Percentiles rank a stretch among this genome's conserved stretches.
phyloP scores from a whole-genome alignment of 202 grass and related monocot genomes.

The Dendrocalamus latiflorus region DNA sequence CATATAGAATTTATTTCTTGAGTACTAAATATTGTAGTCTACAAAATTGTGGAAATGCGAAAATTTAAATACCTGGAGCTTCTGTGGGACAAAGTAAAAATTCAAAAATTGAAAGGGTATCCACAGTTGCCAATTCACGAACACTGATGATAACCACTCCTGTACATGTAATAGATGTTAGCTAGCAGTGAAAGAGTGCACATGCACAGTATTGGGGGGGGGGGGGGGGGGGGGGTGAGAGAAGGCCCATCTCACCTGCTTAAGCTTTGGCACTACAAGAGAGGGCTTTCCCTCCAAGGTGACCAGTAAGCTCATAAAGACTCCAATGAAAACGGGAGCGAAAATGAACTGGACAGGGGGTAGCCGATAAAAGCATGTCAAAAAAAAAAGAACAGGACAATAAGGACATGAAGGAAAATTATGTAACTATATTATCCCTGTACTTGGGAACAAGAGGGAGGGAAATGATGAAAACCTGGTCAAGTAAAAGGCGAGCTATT shows the following conservation, averaged over 20 bases:
- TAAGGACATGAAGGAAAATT: not conserved
- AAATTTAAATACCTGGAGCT: conserved; percentile 54
- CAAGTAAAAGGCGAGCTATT: conserved; percentile 66
- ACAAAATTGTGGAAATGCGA: conserved; percentile 7
- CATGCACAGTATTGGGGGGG: not conserved
- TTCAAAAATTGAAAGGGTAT: conserved; percentile 91
- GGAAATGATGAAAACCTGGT: conserved; percentile 52
- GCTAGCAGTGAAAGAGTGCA: not conserved
- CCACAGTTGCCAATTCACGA: conserved; percentile 91
- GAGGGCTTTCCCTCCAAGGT: conserved; percentile 78
- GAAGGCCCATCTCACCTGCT: conserved; percentile 56
- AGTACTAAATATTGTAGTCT: conserved; percentile 3
- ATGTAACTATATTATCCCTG: not conserved
- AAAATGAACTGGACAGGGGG: conserved; percentile 56
- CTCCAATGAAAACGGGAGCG: conserved; percentile 74
- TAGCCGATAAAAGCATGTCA: not conserved
- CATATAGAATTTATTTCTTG: not conserved
- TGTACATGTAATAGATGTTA: conserved; percentile 27
- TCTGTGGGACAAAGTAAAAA: conserved; percentile 77
- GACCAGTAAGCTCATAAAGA: conserved; percentile 77
- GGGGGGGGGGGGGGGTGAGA: not conserved
- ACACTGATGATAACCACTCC: conserved; percentile 75
- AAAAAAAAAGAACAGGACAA: not conserved
- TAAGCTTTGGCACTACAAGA: conserved; percentile 76
- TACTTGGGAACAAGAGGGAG: not conserved